Conservation (phyloP, 768 basidiomycete species). For the Boletus barrowsii region DNA sequence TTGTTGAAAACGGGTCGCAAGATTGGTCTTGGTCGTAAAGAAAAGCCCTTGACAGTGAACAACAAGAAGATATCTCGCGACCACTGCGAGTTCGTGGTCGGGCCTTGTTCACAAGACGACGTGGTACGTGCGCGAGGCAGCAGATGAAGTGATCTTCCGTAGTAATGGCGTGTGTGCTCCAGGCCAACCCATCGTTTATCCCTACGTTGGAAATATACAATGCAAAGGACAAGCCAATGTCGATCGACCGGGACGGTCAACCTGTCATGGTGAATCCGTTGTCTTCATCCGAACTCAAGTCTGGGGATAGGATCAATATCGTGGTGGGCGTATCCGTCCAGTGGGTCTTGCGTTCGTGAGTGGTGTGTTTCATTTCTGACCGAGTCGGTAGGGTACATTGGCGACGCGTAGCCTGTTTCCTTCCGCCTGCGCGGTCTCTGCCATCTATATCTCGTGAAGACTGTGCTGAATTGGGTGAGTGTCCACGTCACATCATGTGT, state of each 20-base stretch:
- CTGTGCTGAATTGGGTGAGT: conserved; percentile 55
- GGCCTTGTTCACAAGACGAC: conserved; percentile 47
- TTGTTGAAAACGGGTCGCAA: conserved; percentile 57
- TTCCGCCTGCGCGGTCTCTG: conserved; percentile 36
- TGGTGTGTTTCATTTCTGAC: background rate
- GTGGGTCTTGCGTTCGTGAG: conserved; percentile 36
- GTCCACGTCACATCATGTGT: background rate
- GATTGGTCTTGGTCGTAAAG: conserved; percentile 59
- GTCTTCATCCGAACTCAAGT: conserved; percentile 42
- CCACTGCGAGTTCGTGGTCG: conserved; percentile 59
- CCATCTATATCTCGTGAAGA: conserved; percentile 37
- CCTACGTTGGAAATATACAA: conserved; percentile 51
- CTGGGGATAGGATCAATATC: conserved; percentile 53
- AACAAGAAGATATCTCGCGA: conserved; percentile 63
- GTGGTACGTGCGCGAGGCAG: conserved; percentile 43
- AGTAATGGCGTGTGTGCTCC: background rate
- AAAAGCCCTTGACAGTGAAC: conserved; percentile 46
- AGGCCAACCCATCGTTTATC: conserved; percentile 49
- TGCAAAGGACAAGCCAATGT: conserved; percentile 45
- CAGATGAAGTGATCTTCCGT: background rate
- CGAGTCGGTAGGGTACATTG: conserved; percentile 43
- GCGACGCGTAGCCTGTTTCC: conserved; percentile 49
- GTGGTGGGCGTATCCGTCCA: conserved; percentile 40
- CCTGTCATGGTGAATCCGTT: conserved; percentile 35
- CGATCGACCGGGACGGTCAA: conserved; percentile 37